phyloP scores from a whole-genome alignment of 768 basidiomycete species.

The Leccinum barrowsii region DNA sequence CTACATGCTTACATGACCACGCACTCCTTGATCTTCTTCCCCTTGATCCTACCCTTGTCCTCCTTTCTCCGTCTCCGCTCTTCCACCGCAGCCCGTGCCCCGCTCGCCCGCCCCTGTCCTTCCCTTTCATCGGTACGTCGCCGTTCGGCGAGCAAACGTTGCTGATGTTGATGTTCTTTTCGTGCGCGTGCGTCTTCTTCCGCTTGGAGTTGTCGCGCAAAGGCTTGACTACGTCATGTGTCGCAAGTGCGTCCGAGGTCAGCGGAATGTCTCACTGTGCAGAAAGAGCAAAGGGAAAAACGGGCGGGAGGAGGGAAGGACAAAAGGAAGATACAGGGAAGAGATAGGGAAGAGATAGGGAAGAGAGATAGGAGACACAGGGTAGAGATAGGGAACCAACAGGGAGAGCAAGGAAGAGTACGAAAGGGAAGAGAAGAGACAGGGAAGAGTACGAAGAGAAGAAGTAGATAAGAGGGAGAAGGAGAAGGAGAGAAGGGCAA shows the following conservation, averaged over 20 bases:
- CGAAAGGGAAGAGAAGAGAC: background rate
- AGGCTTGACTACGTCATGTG: slow-evolving; percentile 44
- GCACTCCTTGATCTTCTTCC: background rate
- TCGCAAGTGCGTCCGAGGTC: background rate
- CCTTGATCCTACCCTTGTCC: background rate
- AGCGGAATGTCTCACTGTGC: background rate
- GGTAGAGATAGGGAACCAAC: background rate
- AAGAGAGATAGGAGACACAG: background rate
- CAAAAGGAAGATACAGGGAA: background rate
- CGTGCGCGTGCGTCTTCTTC: slow-evolving; percentile 67
- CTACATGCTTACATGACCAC: background rate
- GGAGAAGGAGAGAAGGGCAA: background rate
- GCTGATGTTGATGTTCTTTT: slow-evolving; percentile 24
- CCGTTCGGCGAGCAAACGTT: background rate
- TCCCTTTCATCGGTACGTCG: background rate
- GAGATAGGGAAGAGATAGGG: too few relatives aligned
- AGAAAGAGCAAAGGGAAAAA: background rate
- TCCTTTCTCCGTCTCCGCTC: background rate
- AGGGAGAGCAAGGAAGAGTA: background rate
- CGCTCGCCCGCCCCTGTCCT: background rate
- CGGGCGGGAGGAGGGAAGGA: background rate
- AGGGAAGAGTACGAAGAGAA: background rate
- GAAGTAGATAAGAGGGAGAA: background rate
- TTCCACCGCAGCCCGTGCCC: background rate
- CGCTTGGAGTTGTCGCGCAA: slow-evolving; percentile 75